phyloP scores from a whole-genome alignment of 139 green algal genomes.

The Spirogloea muscicola region DNA sequence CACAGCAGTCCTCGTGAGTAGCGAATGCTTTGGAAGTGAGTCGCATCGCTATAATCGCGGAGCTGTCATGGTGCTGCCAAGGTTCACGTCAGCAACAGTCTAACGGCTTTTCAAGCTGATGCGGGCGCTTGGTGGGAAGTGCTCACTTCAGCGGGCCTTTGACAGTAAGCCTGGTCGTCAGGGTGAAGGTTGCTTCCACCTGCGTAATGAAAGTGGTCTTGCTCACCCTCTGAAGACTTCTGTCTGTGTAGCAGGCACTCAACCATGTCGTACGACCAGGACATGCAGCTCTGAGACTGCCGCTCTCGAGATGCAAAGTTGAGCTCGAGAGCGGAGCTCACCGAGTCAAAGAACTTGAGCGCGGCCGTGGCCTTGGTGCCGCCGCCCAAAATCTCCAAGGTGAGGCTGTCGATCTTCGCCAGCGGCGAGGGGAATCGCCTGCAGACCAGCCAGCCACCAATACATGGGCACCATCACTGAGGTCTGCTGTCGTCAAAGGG shows the following conservation, averaged over 20 bases:
- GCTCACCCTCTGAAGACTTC: background rate
- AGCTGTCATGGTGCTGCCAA: background rate
- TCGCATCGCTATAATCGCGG: background rate
- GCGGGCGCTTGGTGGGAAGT: background rate
- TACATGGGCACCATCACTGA: background rate
- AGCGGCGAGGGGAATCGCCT: slow-evolving; percentile 18
- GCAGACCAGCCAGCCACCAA: background rate
- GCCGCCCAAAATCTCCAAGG: slow-evolving; percentile 21
- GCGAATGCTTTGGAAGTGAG: background rate
- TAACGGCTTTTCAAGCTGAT: background rate
- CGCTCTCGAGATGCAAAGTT: background rate
- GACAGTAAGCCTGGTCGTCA: slow-evolving; percentile 19
- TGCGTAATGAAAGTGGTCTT: slow-evolving; percentile 3
- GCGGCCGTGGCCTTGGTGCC: slow-evolving; percentile 19
- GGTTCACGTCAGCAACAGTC: background rate
- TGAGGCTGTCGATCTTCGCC: slow-evolving; percentile 25
- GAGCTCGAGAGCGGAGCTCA: background rate
- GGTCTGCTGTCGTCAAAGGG: background rate
- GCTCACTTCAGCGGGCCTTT: slow-evolving; percentile 19
- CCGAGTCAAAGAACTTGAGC: slow-evolving; percentile 17
- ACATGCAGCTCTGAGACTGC: background rate
- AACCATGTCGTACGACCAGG: too few relatives aligned
- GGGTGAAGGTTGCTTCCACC: slow-evolving; percentile 12
- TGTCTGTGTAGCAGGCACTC: too few relatives aligned
- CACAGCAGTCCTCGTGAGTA: too few relatives aligned